phyloP scores from a whole-genome alignment of 2,329 filamentous ascomycete genomes.

The Pseudogymnoascus sp. region DNA sequence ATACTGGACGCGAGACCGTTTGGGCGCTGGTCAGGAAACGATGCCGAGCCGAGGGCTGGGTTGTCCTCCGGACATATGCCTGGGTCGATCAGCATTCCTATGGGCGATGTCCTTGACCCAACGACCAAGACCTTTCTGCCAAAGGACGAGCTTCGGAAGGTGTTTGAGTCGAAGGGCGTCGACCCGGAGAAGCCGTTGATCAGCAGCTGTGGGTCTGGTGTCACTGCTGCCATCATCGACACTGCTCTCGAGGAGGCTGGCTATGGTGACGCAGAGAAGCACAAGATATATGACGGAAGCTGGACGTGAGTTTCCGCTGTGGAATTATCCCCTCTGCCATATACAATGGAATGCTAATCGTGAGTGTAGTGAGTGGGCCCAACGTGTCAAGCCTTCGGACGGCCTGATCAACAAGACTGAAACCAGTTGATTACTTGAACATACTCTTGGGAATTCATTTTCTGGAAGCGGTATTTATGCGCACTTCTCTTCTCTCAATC shows the following conservation, averaged over 20 bases:
- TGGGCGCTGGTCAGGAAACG: conserved; percentile 72
- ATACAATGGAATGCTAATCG: conserved; percentile 10
- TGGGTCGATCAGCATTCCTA: conserved; percentile 73
- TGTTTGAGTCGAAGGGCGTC: conserved; percentile 74
- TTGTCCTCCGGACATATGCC: conserved; percentile 89
- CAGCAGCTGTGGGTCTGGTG: conserved; percentile 83
- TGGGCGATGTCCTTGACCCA: conserved; percentile 71
- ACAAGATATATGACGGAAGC: conserved; percentile 86
- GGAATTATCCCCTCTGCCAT: neutral
- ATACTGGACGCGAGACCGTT: conserved; percentile 77
- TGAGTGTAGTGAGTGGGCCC: conserved; percentile 52
- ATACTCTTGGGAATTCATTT: neutral
- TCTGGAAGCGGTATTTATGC: neutral
- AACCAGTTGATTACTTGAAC: neutral
- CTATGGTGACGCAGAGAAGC: conserved; percentile 56
- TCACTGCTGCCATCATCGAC: conserved; percentile 87
- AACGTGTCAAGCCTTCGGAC: conserved; percentile 52
- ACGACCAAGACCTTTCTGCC: conserved; percentile 73
- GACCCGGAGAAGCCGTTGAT: conserved; percentile 75
- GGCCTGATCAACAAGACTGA: conserved; percentile 50
- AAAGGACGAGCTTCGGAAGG: conserved; percentile 57
- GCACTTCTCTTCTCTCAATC: conserved; percentile 7
- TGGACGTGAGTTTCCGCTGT: conserved; percentile 69
- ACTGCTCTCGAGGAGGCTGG: conserved; percentile 73
- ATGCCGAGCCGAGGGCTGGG: conserved; percentile 78